Evolutionary conservation across 495 filamentous ascomycete genomes (phyloP).

Genomic region (Friedmanniomyces endolithicus): DNA sequence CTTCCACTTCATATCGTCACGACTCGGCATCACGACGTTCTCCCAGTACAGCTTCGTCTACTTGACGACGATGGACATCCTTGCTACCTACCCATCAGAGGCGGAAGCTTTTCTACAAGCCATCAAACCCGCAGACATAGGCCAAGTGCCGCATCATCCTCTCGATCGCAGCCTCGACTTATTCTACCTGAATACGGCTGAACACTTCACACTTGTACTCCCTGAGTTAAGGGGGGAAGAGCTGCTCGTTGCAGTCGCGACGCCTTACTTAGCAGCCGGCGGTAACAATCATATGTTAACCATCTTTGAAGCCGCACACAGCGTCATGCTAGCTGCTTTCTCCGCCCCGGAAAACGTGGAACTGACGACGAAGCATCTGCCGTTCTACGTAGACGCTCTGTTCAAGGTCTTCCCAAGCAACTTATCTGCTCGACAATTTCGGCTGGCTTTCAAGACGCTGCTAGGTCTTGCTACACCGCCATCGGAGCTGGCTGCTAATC

Average conservation of each 20-base stretch:
- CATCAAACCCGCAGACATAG: conserved; percentile 45
- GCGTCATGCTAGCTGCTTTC: conserved; percentile 68
- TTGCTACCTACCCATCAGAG: conserved; percentile 59
- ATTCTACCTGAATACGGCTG: conserved; percentile 81
- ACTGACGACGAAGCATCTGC: conserved; percentile 59
- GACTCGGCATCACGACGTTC: conserved; percentile 59
- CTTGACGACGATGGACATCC: conserved; percentile 76
- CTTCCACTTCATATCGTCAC: conserved; percentile 76
- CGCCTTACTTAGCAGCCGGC: conserved; percentile 61
- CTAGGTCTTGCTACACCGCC: conserved; percentile 79
- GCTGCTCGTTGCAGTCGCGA: conserved; percentile 59
- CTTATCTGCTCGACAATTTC: conserved; percentile 80
- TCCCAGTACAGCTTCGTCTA: conserved; percentile 76
- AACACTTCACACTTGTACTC: conserved; percentile 69
- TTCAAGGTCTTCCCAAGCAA: conserved; percentile 75
- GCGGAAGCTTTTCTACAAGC: conserved; percentile 57
- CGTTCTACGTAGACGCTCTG: conserved; percentile 75
- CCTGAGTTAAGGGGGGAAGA: conserved; percentile 53
- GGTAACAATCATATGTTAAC: conserved; percentile 45
- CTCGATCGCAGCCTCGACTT: conserved; percentile 70
- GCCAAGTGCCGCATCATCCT: conserved; percentile 55
- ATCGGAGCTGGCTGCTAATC: conserved; percentile 51
- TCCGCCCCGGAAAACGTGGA: conserved; percentile 64
- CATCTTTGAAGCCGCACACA: conserved; percentile 88
- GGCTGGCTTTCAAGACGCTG: conserved; percentile 82